Percentiles rank a stretch among this genome's conserved stretches.
Evolutionary conservation across 495 filamentous ascomycete genomes (phyloP).

Genomic region (Cudoniella acicularis): DNA sequence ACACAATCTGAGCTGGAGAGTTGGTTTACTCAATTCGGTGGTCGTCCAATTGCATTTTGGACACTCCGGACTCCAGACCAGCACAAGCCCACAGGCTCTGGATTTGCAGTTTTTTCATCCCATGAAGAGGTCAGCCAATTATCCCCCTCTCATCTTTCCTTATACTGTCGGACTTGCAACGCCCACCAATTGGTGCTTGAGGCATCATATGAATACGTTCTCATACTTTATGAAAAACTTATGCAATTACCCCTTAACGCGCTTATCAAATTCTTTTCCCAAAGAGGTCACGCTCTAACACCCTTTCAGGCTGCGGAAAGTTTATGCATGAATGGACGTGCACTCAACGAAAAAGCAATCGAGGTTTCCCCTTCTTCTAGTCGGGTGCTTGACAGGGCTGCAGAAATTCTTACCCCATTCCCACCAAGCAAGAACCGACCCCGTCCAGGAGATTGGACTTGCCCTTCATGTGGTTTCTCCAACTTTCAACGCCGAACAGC

Average conservation of each 20-base stretch:
- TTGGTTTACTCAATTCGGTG: conserved; percentile 99
- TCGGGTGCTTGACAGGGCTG: conserved; percentile 89
- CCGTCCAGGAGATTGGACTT: conserved; percentile 96
- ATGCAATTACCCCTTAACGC: conserved; percentile 9
- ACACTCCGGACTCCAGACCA: conserved; percentile 96
- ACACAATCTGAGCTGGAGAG: conserved; percentile 97
- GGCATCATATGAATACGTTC: conserved; percentile 20
- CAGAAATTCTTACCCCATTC: conserved; percentile 93
- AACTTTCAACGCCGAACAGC: conserved; percentile 98
- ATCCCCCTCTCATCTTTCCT: conserved; percentile 14
- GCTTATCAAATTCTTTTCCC: conserved; percentile 19
- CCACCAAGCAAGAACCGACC: conserved; percentile 97
- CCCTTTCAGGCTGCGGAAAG: conserved; percentile 78
- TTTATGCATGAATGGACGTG: conserved; percentile 97
- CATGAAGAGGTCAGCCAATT: conserved; percentile 86
- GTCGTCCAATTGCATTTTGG: conserved; percentile 99
- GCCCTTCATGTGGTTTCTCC: conserved; percentile 86
- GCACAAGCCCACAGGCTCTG: conserved; percentile 95
- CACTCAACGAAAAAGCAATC: conserved; percentile 96
- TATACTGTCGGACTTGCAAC: conserved; percentile 24
- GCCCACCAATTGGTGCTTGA: conserved; percentile 20
- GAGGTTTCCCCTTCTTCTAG: conserved; percentile 96
- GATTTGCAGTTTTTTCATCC: conserved; percentile 96
- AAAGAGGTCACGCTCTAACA: conserved; percentile 35
- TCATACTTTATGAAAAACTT: conserved; percentile 25